A percentile compares a stretch with the other conserved stretches of the same genome.
Conservation (phyloP, 2,329 filamentous ascomycete species). For the Ophiosphaerella herpotricha region DNA sequence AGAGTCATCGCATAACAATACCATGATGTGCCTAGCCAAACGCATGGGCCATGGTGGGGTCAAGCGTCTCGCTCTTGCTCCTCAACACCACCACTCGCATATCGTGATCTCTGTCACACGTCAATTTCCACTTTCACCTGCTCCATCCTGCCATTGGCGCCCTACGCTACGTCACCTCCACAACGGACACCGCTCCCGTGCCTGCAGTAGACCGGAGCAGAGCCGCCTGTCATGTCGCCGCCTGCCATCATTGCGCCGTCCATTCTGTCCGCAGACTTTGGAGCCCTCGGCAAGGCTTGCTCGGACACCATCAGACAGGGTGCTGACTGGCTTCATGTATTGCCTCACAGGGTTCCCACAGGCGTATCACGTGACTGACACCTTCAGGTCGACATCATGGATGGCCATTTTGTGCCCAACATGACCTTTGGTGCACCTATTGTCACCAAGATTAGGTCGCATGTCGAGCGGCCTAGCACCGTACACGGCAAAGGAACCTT, state of each 20-base stretch:
- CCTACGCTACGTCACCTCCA: slow-evolving; percentile 8
- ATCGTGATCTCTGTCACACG: slow-evolving; percentile 34
- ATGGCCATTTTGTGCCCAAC: slow-evolving; percentile 98
- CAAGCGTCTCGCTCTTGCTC: slow-evolving; percentile 25
- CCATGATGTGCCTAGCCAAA: slow-evolving; percentile 23
- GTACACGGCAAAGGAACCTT: slow-evolving; percentile 85
- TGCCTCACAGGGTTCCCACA: neutral
- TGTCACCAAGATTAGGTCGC: slow-evolving; percentile 87
- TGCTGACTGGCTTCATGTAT: slow-evolving; percentile 60
- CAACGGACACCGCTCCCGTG: slow-evolving; percentile 6
- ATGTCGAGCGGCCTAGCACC: slow-evolving; percentile 75
- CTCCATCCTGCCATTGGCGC: slow-evolving; percentile 21
- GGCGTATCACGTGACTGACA: slow-evolving; percentile 56
- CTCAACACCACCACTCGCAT: slow-evolving; percentile 39
- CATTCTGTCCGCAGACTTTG: slow-evolving; percentile 98
- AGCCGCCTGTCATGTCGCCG: slow-evolving; percentile 70
- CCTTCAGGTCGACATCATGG: slow-evolving; percentile 97
- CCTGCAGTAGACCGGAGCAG: slow-evolving; percentile 22
- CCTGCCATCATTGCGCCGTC: slow-evolving; percentile 94
- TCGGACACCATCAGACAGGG: slow-evolving; percentile 81
- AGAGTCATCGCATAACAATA: slow-evolving; percentile 23
- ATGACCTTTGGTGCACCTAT: slow-evolving; percentile 96
- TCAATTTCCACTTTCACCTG: slow-evolving; percentile 25
- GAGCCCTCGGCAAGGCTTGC: slow-evolving; percentile 83
- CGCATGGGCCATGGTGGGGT: slow-evolving; percentile 22